Percentiles rank a stretch among this genome's conserved stretches.
These are phyloP conservation scores for Leccinum pellstonianum DNA, from an alignment of 768 basidiomycete species.

Conservation along the genomic window DNA sequence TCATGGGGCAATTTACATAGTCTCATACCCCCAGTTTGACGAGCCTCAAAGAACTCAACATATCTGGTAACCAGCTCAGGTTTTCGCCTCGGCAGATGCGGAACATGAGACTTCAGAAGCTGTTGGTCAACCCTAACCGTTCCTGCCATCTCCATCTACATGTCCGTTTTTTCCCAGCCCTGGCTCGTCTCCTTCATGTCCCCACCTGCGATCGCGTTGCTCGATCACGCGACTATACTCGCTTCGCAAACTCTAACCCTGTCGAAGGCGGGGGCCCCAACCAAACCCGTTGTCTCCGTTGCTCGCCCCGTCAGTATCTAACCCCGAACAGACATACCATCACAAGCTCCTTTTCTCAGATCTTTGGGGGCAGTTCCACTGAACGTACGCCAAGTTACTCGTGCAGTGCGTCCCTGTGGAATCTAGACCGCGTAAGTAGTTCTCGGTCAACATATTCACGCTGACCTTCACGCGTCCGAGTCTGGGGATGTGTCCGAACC, in stretches of 20 bases:
- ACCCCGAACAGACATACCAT: no score
- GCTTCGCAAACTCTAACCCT: constrained; percentile 6
- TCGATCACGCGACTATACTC: constrained; percentile 12
- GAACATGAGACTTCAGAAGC: constrained; percentile 45
- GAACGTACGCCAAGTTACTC: constrained; percentile 25
- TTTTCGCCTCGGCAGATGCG: constrained; percentile 67
- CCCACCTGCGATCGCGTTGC: constrained; percentile 9
- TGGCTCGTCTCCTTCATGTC: neutral
- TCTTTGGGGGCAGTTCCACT: constrained; percentile 7
- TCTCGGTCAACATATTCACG: constrained; percentile 10
- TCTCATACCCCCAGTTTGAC: constrained; percentile 27
- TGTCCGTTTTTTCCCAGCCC: neutral
- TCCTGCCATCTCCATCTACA: constrained; percentile 37
- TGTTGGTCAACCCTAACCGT: constrained; percentile 62
- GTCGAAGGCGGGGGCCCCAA: neutral
- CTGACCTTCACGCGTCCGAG: neutral
- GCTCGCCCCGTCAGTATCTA: no score
- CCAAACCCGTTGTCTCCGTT: constrained; percentile 17
- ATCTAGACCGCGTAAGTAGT: constrained; percentile 27
- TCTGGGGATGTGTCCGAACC: constrained; percentile 49
- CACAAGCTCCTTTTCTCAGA: no score
- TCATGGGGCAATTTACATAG: no score
- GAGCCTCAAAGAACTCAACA: constrained; percentile 57
- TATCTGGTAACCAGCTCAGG: constrained; percentile 54
- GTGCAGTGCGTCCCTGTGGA: constrained; percentile 28